phyloP scores from a whole-genome alignment of 1,139 yeast genomes.

The Hyphopichia khmerensis region DNA sequence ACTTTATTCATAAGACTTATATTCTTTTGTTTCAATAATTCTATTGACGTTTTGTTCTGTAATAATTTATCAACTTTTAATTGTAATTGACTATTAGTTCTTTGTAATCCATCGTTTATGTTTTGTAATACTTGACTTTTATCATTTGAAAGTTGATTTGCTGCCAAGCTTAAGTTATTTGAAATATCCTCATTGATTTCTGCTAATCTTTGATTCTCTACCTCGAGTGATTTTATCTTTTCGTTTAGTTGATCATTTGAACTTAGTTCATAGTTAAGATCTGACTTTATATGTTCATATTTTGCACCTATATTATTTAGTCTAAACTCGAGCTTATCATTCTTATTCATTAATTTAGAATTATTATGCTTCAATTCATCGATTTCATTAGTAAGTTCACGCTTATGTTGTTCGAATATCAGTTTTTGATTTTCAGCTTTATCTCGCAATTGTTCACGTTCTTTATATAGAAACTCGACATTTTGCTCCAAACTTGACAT shows the following conservation, averaged over 20 bases:
- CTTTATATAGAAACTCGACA: conserved; percentile 55
- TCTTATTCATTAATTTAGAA: conserved; percentile 22
- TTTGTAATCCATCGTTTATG: conserved; percentile 30
- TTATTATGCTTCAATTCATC: conserved; percentile 12
- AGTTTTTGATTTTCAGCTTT: conserved; percentile 40
- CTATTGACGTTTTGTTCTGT: conserved; percentile 40
- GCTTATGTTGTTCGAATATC: conserved; percentile 30
- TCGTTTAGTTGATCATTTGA: conserved; percentile 30
- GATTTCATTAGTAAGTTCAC: conserved; percentile 20
- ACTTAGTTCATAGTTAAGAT: conserved; percentile 27
- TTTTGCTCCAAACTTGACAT: conserved; percentile 46
- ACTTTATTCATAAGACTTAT: conserved; percentile 35
- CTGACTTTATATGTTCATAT: conserved; percentile 31
- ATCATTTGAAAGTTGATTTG: conserved; percentile 9
- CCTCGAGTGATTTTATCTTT: conserved; percentile 20
- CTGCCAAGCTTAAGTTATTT: conserved; percentile 30
- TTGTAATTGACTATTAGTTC: conserved; percentile 30
- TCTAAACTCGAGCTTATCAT: conserved; percentile 16
- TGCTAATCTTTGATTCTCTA: conserved; percentile 19
- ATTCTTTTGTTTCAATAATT: conserved; percentile 40
- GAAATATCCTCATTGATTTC: conserved; percentile 49
- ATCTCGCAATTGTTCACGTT: conserved; percentile 55
- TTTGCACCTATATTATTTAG: conserved; percentile 13
- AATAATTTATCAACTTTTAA: conserved; percentile 29
- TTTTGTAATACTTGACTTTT: conserved; percentile 25